Conservation (phyloP, 164 flowering plant genomes). For the Dillenia suffruticosa region DNA sequence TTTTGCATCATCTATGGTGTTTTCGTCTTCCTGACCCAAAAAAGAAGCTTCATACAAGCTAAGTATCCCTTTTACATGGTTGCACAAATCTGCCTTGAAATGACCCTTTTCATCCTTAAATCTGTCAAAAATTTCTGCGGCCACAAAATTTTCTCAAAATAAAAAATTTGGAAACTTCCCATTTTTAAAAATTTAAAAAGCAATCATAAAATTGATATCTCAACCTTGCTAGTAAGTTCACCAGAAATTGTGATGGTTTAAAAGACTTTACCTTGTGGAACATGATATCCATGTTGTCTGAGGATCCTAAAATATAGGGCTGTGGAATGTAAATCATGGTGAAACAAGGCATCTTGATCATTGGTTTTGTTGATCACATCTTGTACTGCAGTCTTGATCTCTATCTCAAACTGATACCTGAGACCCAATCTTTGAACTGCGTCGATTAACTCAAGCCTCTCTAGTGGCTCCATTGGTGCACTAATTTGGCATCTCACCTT, state of each 20-base stretch:
- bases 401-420: conserved; percentile 15
- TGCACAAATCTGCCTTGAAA: conserved; percentile 9
- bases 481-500: conserved; percentile 7
- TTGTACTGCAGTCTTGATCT: conserved; percentile 7
- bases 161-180: background rate
- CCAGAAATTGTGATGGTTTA: no score
- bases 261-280: conserved; percentile 12
- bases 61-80: conserved; percentile 22
- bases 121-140: conserved; percentile 22
- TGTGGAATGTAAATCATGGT: conserved; percentile 11
- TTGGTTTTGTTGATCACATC: background rate
- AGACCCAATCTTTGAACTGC: conserved; percentile 21
- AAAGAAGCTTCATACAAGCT: conserved; percentile 40
- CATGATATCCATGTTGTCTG: conserved; percentile 18
- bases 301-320: conserved; percentile 20
- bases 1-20: conserved; percentile 22
- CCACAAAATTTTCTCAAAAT: background rate
- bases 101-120: conserved; percentile 24
- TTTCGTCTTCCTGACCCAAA: conserved; percentile 27
- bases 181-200: no score
- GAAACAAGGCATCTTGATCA: background rate
- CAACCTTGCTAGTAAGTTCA: background rate
- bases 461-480: conserved; percentile 4
- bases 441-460: conserved; percentile 21
- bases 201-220: no score